Evolutionary conservation across 208 protist species (phyloP), one percentile per base, ranked within the genome.

Genomic region (Kentomonas sorsogonicus): DNA sequence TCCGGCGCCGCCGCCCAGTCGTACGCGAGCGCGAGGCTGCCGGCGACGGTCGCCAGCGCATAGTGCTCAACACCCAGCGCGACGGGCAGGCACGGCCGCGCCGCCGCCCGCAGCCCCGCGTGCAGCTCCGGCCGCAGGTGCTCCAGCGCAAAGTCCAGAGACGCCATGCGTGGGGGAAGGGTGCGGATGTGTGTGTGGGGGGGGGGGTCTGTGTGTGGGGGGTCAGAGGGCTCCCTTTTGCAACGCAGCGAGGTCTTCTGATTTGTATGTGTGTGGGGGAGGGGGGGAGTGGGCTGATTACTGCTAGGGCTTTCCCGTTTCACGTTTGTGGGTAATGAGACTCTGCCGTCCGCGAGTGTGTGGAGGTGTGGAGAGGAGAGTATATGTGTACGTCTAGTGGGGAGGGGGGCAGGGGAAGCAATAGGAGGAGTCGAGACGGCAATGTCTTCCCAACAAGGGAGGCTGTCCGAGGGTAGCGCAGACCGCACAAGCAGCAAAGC

Each of bases 1-100:
- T 60, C 29, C 31, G 27, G 27, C 15, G 40, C 34, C 4, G 10
- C 25, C 33, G 38, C 16, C 22, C 7, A 11, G 10, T 10, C 22
- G 43, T 27, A 6, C 43, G 27, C 23, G 13, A n/a, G 30, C 1
- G 41, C 55, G 1, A 47, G 39, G 29, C 55, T 60, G 27, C 40
- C 55, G 2, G 55, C 4, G 10, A 60, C 43, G 20, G 55, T 60
- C 15, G 5, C 11, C 27, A 60, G 55, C 25, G 40, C 41, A 22
- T 60, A 27, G 2, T 38, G 39, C 26, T 15, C 1, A 2, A 33
- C 25, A 2, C 15, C 10, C 18, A 38, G 10, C 40, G 48, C 6
- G 7, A 60, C 2, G 10, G 40, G 29, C 2, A 50, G 18, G 7
- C 40, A 20, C 3, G 23, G 16, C 2, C 55, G 55, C 20, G 55